Base-by-base conservation (phyloP, 805 yeast genomes). In the Barnettozyma vustinii region DNA sequence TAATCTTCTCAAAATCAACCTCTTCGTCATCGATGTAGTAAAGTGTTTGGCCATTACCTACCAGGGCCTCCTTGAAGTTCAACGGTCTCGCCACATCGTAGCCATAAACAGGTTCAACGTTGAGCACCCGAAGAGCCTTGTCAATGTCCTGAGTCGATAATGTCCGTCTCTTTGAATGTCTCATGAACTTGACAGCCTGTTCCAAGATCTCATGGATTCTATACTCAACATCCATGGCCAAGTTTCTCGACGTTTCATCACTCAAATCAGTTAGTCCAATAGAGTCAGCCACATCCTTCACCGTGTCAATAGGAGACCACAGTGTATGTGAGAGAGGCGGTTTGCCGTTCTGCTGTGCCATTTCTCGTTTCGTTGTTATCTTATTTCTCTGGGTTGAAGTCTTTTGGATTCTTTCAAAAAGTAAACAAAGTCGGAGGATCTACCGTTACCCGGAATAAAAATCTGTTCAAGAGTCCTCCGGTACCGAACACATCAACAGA, bases 171-270 rank as follows among this genome's bases (percentile, higher is more conserved):
- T 91, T 92, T 25, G 94, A 81, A 66, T 94, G 97, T 57, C 97
- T 77, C 92, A 92, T 94, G 67, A 92, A 92, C 66, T 94, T 94
- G 48, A 86, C 81, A 19, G 99, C 98, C 56, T 94, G 96, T 65
- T 94, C 99, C 52, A 95, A 72, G 37, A 94, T 87, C 68, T 94
- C 98, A 65, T 92, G 92, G 55, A 94, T 87, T 53, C 99, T 79
- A 65, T 95, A 94, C 69, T 94, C 99, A n/a, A 94, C 95, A 64
- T 94, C 99, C 99, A 94, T 94, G 7, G 99, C 98, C 52, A 94
- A 71, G 53, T 94, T 88, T 62, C 89, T 87, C 43, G 97, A 86
- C 2, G 92, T 96, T 52, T 95, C 99, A 47, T 92, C 98, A 30
- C 88, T 87, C 43, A 94, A 71, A 49, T 72, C 80, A 3, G 75